Evolutionary conservation across 208 protist genomes (phyloP), one percentile per base, ranked within the genome.

Genomic region (Angomonas deanei): DNA sequence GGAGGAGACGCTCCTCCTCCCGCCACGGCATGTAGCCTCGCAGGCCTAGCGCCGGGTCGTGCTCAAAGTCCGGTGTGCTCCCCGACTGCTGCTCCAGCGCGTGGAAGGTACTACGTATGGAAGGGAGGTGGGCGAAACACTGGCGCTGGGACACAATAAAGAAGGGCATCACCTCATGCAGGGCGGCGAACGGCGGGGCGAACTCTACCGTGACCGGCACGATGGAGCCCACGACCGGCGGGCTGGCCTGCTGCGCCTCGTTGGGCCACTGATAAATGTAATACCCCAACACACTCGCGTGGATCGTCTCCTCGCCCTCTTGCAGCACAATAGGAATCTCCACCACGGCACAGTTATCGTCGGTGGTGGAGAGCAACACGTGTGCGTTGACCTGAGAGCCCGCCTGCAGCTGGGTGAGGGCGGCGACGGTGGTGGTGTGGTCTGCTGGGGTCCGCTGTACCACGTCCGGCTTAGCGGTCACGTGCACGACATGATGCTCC

Each of bases 331-430:
- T 6, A 33, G 67, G 46, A 21, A 93, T 64, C 68, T 92, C 84
- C 11, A 94, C 83, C 62, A 94, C 78, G 31, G 88, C 88, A 52
- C 82, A 91, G 42, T 77, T 68, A 59, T 94, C 83, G 58, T 94
- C 88, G 0, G 84, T 94, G n/a, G 70, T 74, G 31, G 80, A 87
- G 15, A 94, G 70, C 47, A 94, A 67, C 23, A 94, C 88, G 32
- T 52, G 76, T 17, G 64, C 82, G 2, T 61, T 60, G 0, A 94
- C 85, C 8, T 70, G 36, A 39, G 64, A 52, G 3, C 85, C 84
- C 1, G 72, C 54, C 19, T 57, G 67, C 13, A 92, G 11, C 8
- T 42, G 60, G 11, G 66, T 42, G 23, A 92, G 70, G 19, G 70
- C 72, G 0, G 67, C 39, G 0, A 73, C 81, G 0, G 60, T 38